A percentile compares a stretch with the other conserved stretches of the same genome.
Evolutionary conservation across 805 yeast genomes (phyloP).

Genomic region (Wickerhamomyces strasburgensis): DNA sequence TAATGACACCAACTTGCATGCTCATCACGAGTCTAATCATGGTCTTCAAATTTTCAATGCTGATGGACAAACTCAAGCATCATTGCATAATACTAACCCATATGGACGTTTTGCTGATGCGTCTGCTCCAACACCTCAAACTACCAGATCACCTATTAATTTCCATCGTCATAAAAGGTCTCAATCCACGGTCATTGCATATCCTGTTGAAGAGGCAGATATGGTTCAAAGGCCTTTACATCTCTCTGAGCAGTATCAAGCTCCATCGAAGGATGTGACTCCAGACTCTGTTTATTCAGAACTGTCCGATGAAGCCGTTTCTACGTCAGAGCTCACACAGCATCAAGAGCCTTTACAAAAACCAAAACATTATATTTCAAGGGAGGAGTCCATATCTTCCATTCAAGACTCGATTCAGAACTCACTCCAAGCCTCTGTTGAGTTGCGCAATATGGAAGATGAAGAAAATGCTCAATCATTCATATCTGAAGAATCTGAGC

Average conservation of each 20-base stretch:
- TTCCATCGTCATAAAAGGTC: constrained; percentile 14
- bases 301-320: too few species aligned
- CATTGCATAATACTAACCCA: neutral
- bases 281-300: too few species aligned
- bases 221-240: neutral
- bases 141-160: constrained; percentile 2
- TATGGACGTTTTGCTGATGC: constrained; percentile 9
- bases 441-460: too few species aligned
- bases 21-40: too few species aligned
- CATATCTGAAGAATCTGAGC: constrained; percentile 4
- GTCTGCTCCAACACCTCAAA: neutral
- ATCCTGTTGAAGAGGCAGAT: neutral
- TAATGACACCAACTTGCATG: too few species aligned
- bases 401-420: constrained; percentile 15
- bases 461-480: neutral
- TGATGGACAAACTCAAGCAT: constrained; percentile 6
- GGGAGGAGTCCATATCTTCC: constrained; percentile 9
- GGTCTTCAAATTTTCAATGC: constrained; percentile 9
- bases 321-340: too few species aligned
- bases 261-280: too few species aligned
- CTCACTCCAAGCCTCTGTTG: constrained; percentile 5
- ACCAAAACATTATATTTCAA: constrained; percentile 1
- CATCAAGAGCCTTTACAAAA: constrained; percentile 1
- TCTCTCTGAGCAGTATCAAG: neutral
- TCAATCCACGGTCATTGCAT: constrained; percentile 10